Percentiles rank a stretch among this genome's conserved stretches.
phyloP scores from a whole-genome alignment of 768 basidiomycete genomes.

The Phylloporus sp. region DNA sequence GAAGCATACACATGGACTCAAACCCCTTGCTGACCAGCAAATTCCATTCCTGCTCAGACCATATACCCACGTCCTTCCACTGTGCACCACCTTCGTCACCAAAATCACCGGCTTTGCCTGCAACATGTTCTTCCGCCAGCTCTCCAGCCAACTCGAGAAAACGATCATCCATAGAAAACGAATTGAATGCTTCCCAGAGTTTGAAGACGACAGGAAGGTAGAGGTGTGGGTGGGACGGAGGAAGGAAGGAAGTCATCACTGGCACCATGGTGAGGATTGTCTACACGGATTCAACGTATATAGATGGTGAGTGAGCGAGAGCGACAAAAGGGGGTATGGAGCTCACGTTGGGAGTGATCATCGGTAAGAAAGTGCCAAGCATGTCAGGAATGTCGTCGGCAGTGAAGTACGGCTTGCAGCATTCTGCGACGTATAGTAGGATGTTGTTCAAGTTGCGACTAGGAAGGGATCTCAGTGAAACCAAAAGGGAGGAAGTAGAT shows the following conservation, averaged over 20 bases:
- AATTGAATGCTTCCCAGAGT: conserved; percentile 77
- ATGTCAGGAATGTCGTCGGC: conserved; percentile 61
- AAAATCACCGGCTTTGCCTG: conserved; percentile 49
- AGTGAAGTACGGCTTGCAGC: conserved; percentile 66
- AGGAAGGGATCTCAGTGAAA: conserved; percentile 7
- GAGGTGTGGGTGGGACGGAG: conserved; percentile 55
- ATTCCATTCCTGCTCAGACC: conserved; percentile 80
- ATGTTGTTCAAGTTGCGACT: conserved; percentile 68
- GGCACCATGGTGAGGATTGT: conserved; percentile 67
- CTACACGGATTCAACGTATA: conserved; percentile 32
- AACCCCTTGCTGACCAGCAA: conserved; percentile 79
- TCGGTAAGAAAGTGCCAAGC: conserved; percentile 66
- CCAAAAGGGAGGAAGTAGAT: neutral
- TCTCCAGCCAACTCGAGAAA: conserved; percentile 66
- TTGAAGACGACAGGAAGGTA: conserved; percentile 71
- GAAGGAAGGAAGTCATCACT: conserved; percentile 74
- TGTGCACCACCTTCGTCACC: conserved; percentile 51
- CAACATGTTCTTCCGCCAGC: conserved; percentile 69
- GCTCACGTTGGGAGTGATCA: conserved; percentile 66
- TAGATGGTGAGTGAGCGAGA: neutral
- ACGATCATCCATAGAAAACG: conserved; percentile 66
- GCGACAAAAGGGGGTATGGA: neutral
- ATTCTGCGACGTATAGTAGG: conserved; percentile 67
- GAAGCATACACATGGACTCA: conserved; percentile 63
- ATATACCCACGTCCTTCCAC: conserved; percentile 87